These are phyloP conservation scores for Backusella psychrophila DNA, from an alignment of 192 early-diverging fungal species.

Conservation along the genomic window DNA sequence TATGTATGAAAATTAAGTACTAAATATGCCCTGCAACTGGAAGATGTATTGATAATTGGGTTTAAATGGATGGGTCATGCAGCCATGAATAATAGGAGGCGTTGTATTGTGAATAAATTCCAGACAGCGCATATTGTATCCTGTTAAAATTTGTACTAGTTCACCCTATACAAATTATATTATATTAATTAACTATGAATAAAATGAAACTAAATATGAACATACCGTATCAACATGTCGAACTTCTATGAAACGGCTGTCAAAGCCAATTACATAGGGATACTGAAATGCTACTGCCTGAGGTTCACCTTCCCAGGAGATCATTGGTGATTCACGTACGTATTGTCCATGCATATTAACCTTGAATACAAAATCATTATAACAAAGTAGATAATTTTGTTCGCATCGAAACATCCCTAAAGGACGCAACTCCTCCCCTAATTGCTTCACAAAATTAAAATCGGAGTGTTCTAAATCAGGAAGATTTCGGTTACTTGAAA, in stretches of 20 bases:
- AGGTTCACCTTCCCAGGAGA: slow-evolving; percentile 85
- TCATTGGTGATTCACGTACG: slow-evolving; percentile 41
- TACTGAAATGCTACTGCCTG: slow-evolving; percentile 76
- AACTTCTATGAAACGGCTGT: slow-evolving; percentile 87
- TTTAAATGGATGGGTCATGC: slow-evolving; percentile 32
- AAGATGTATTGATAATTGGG: slow-evolving; percentile 33
- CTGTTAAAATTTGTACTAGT: slow-evolving; percentile 52
- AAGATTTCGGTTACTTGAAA: slow-evolving; percentile 76
- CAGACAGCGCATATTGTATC: slow-evolving; percentile 56
- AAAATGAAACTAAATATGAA: not conserved
- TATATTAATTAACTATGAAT: slow-evolving; percentile 6
- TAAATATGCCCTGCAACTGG: slow-evolving; percentile 17
- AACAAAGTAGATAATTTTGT: slow-evolving; percentile 83
- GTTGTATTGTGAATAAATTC: slow-evolving; percentile 38
- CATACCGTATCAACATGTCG: slow-evolving; percentile 74
- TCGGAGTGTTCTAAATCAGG: slow-evolving; percentile 76
- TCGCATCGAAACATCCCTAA: slow-evolving; percentile 81
- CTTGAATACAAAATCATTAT: slow-evolving; percentile 82
- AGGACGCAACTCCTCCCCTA: slow-evolving; percentile 70
- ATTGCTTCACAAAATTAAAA: slow-evolving; percentile 77
- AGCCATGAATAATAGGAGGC: slow-evolving; percentile 31
- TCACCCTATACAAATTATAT: slow-evolving; percentile 34
- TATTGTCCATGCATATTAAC: slow-evolving; percentile 66
- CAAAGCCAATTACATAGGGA: slow-evolving; percentile 92
- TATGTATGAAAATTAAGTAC: not conserved